Conservation (phyloP, 1,284 basidiomycete genomes). For the Trichosporon asahii region DNA sequence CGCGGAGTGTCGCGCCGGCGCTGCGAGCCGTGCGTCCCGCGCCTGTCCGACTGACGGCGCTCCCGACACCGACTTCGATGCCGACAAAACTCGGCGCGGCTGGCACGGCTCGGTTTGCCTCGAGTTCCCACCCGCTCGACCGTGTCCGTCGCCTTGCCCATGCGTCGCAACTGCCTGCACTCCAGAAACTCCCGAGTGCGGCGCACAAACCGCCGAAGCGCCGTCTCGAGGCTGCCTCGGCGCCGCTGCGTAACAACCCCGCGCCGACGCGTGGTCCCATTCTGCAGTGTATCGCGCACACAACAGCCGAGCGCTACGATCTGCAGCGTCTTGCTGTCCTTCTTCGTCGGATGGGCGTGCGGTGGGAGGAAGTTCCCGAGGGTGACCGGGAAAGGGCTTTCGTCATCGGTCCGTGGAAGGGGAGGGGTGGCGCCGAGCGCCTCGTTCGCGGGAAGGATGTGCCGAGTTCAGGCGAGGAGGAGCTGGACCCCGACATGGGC, state of each 20-base stretch:
- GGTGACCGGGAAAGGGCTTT: constrained; percentile 46
- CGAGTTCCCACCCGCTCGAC: constrained; percentile 3
- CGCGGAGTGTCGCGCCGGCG: not conserved
- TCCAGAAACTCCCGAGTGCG: not conserved
- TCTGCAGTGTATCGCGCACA: constrained; percentile 51
- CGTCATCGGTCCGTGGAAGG: constrained; percentile 51
- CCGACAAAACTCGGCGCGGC: not conserved
- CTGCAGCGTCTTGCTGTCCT: constrained; percentile 38
- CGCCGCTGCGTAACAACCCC: constrained; percentile 46
- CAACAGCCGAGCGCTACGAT: constrained; percentile 50
- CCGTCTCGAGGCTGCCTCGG: constrained; percentile 50
- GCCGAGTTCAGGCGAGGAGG: constrained; percentile 52
- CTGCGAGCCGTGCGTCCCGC: not conserved
- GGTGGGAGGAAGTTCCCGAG: constrained; percentile 50
- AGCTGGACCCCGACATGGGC: constrained; percentile 34
- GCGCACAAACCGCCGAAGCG: constrained; percentile 50
- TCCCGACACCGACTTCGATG: not conserved
- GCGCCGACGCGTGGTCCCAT: constrained; percentile 49
- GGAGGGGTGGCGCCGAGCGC: constrained; percentile 43
- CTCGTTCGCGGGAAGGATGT: constrained; percentile 43
- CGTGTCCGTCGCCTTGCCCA: not conserved
- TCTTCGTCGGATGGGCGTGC: constrained; percentile 39
- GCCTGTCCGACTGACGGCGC: not conserved
- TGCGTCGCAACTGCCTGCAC: not conserved
- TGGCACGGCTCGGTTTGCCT: not conserved